Evolutionary conservation across 768 basidiomycete species (phyloP).

Genomic region (Suillus placidus): DNA sequence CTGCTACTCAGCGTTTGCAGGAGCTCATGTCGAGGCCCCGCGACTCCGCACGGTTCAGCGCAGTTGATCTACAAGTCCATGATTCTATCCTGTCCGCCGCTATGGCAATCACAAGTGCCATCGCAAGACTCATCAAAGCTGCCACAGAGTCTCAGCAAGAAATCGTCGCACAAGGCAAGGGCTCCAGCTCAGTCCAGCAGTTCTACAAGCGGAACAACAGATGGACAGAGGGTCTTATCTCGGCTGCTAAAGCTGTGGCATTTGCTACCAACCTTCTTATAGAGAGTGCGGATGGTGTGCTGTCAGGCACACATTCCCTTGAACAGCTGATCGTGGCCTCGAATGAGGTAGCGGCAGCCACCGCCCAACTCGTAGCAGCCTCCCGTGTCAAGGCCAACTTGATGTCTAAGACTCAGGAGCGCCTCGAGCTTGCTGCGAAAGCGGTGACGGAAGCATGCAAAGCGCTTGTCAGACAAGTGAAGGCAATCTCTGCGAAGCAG

Average conservation of each 20-base stretch:
- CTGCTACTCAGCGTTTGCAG: constrained; percentile 87
- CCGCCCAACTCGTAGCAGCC: constrained; percentile 97
- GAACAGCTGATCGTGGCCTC: constrained; percentile 99
- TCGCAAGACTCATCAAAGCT: constrained; percentile 91
- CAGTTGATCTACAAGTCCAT: constrained; percentile 94
- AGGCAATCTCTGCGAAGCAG: constrained; percentile 88
- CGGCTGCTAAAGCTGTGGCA: constrained; percentile 96
- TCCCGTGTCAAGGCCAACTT: constrained; percentile 97
- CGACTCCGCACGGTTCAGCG: constrained; percentile 84
- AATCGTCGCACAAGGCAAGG: constrained; percentile 94
- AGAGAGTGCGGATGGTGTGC: constrained; percentile 96
- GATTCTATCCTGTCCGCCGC: constrained; percentile 95
- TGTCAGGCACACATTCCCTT: constrained; percentile 93
- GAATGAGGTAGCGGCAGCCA: constrained; percentile 96
- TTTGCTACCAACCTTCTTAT: constrained; percentile 95
- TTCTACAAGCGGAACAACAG: constrained; percentile 99
- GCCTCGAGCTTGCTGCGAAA: constrained; percentile 93
- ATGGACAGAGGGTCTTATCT: constrained; percentile 99
- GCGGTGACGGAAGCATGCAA: constrained; percentile 98
- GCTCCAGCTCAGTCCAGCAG: constrained; percentile 88
- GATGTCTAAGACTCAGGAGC: constrained; percentile 98
- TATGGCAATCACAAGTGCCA: constrained; percentile 94
- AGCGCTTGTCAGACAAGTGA: constrained; percentile 95
- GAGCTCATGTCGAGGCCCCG: constrained; percentile 90
- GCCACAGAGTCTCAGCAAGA: constrained; percentile 98